Evolutionary conservation across 495 filamentous ascomycete genomes (phyloP), one percentile per base, ranked within the genome.

Genomic region (Hypoxylon perforatum): DNA sequence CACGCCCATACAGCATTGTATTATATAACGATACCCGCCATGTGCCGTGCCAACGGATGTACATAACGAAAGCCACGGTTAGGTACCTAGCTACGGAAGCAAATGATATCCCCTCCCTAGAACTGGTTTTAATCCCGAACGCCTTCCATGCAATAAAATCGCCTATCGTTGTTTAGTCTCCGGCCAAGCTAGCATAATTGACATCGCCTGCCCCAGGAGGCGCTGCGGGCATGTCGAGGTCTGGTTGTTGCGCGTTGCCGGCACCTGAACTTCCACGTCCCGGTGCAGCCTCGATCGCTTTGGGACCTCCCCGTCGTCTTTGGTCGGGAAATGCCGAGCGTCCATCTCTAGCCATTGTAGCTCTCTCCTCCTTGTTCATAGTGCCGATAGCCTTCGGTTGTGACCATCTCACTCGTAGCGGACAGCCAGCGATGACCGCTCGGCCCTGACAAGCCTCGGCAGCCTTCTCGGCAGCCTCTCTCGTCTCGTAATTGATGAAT

Each of bases 401-500:
- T 4, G 92, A 94, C 95, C 95, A 99, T 55, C 92, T 88, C 14
- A 99, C 85, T 18, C 93, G 83, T 51, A 99, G 74, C 0, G 96
- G 95, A 70, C 93, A 97, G 0, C 94, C 96, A 30, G 85, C 81
- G 63, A 89, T 90, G 28, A 98, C 84, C 0, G 92, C 92, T 62
- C 90, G 92, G 1, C 96, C 95, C 76, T 97, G 91, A 70, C 91
- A 94, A 28, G 90, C 88, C 53, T 85, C 86, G 0, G 96, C 91
- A 0, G 95, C 95, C 21, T 82, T 87, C 76, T 98, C 95, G 9
- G 95, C 95, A 2, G 84, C 88, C 41, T 91, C 86, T 52, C 96
- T 88, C 22, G 86, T 90, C 54, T 90, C 84, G 74, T 91, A 99
- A 79, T 98, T 99, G 77, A 99, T 85, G 70, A 97, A 99, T 0